Base-by-base conservation (phyloP, 768 basidiomycete species). In the Pisolithus microcarpus region DNA sequence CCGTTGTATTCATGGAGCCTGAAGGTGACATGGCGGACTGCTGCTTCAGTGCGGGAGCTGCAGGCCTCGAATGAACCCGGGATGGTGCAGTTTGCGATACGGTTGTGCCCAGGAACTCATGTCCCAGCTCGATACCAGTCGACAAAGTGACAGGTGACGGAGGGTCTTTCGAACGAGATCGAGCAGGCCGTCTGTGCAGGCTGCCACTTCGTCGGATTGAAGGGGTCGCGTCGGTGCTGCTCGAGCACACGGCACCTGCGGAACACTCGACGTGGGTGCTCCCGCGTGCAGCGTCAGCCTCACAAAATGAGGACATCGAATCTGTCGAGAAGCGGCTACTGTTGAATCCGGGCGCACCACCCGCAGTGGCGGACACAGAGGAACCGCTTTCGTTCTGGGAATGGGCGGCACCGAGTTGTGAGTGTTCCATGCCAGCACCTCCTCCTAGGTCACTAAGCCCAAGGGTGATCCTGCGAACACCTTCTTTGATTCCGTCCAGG, bases 401-500 rank as follows among this genome's bases (percentile, higher is more conserved):
- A 16, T 51, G 54, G 0, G 11, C 24, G 39, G 21, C 9, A 50
- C 11, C 5, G 56, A 52, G 13, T 50, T 43, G 7, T 56, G 54
- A 0, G 56, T 56, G 11, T 61, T 13, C 58, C 54, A 11, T 31
- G 39, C 2, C 23, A 19, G 39, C 4, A 15, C 34, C 34, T 34
- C 34, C 47, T 49, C 61, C 38, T 18, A 72, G 52, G 26, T 71
- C 72, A 30, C 55, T 62, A 43, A 69, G 65, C 23, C 65, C 79
- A 0, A 78, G 75, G 5, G 78, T 73, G 28, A 88, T 66, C 43
- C 85, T 68, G 34, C 83, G 72, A 4, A 85, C 80, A 13, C 84
- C 78, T 56, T 81, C 85, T 56, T 77, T 79, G 57, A 87, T 73
- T 6, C 81, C 81, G 56, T 81, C 82, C 0, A 85, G 59, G 13